Percentiles rank a stretch among this genome's conserved stretches.
phyloP scores from a whole-genome alignment of 2,329 filamentous ascomycete genomes.

The Clathrospora elynae region DNA sequence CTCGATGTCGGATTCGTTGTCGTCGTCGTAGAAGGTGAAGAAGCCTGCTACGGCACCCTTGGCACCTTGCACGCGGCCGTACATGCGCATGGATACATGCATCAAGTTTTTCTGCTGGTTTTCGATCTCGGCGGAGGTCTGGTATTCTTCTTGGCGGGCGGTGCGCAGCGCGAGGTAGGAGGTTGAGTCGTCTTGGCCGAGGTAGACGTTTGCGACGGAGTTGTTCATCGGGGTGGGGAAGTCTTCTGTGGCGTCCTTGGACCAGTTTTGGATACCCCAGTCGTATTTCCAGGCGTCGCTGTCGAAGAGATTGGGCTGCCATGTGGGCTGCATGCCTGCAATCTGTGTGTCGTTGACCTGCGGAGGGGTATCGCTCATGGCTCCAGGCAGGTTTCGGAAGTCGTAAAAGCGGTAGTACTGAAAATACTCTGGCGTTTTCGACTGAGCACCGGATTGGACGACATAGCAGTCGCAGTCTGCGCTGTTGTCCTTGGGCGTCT shows the following conservation, averaged over 20 bases:
- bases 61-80: slow-evolving; percentile 53
- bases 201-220: slow-evolving; percentile 54
- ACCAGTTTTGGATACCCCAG: slow-evolving; percentile 53
- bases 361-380: slow-evolving; percentile 33
- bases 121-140: slow-evolving; percentile 57
- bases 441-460: slow-evolving; percentile 50
- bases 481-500: slow-evolving; percentile 42
- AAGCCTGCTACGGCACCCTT: slow-evolving; percentile 57
- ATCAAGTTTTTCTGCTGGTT: slow-evolving; percentile 52
- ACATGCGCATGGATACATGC: slow-evolving; percentile 56
- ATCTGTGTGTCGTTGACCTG: slow-evolving; percentile 32
- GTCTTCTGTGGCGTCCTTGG: slow-evolving; percentile 45
- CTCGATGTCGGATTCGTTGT: slow-evolving; percentile 60
- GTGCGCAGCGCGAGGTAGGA: slow-evolving; percentile 57
- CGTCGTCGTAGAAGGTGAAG: slow-evolving; percentile 60
- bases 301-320: slow-evolving; percentile 48
- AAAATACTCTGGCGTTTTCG: slow-evolving; percentile 52
- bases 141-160: slow-evolving; percentile 50
- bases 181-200: slow-evolving; percentile 42
- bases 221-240: slow-evolving; percentile 54
- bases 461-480: slow-evolving; percentile 56
- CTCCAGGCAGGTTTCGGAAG: slow-evolving; percentile 52
- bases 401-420: slow-evolving; percentile 59
- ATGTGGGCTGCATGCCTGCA: slow-evolving; percentile 26
- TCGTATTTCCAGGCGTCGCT: slow-evolving; percentile 46